Evolutionary conservation across 2,329 filamentous ascomycete species (phyloP), one percentile per base, ranked within the genome.

Genomic region (Ceratocystis cubensis): DNA sequence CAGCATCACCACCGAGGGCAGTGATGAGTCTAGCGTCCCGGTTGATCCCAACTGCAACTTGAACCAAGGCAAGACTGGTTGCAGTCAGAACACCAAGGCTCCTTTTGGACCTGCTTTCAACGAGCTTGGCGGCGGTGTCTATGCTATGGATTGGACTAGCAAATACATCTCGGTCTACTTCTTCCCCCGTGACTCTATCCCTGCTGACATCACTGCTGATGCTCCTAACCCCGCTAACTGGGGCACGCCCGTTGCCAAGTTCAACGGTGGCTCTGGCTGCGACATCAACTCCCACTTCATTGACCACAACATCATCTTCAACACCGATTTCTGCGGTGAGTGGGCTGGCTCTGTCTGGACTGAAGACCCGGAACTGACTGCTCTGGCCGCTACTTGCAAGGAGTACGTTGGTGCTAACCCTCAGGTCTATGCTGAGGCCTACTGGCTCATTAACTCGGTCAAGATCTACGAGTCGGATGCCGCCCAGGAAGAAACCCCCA

Each of bases 301-400:
- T 68, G 76, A 87, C 68, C 82, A 96, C 77, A 83, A 87, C 71
- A 85, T 96, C 70, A 83, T 93, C 69, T 86, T 94, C 75, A 85
- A 93, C 76, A 94, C 86, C 0, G 89, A 88, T 5, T 90, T 96
- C 74, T 96, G 92, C 75, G 92, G 92, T 22, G 84, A 88, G 72
- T 96, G 91, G 91, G 91, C 91, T 6, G 89, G 89, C 25, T 65
- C 70, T 2, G 84, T 86, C 44, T 96, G 88, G 87, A 72, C 72
- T 62, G 72, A 74, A 41, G 80, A 85, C 68, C 69, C 75, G 3
- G 80, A 81, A 56, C 92, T 88, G 74, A 76, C 80, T 1, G 76
- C 81, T 50, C 78, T 84, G 70, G 88, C 84, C 0, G 69, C 75
- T 50, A 86, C 84, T 0, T 96, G 92, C 78, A 73, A 85, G 37